Evolutionary conservation across 1,284 basidiomycete genomes (phyloP).

Genomic region (Sphagnurus paluster): DNA sequence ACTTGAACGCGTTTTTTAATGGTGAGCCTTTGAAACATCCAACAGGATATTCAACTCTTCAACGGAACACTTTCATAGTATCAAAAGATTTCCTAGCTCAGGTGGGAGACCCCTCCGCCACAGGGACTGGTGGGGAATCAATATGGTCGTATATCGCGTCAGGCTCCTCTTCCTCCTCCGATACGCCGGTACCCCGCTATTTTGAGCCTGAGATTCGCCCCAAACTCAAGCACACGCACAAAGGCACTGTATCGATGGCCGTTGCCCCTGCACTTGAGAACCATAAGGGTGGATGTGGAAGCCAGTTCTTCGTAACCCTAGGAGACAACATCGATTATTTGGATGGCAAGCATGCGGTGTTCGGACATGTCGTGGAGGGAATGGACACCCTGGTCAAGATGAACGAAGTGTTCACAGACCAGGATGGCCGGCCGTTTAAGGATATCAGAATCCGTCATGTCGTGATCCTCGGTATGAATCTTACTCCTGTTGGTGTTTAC

Average conservation of each 20-base stretch:
- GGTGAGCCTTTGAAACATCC: constrained; percentile 49
- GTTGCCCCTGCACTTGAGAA: constrained; percentile 75
- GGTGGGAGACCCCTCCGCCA: constrained; percentile 92
- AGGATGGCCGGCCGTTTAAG: constrained; percentile 87
- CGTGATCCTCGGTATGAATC: constrained; percentile 78
- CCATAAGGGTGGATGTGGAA: constrained; percentile 80
- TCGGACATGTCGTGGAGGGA: constrained; percentile 95
- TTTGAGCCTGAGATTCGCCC: constrained; percentile 83
- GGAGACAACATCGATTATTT: constrained; percentile 91
- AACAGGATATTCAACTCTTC: not conserved
- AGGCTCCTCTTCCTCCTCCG: constrained; percentile 30
- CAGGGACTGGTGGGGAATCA: constrained; percentile 90
- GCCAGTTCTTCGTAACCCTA: constrained; percentile 96
- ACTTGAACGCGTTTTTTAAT: constrained; percentile 96
- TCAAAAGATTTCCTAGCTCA: constrained; percentile 97
- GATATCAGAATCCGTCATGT: constrained; percentile 94
- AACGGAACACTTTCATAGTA: constrained; percentile 41
- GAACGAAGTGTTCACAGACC: constrained; percentile 89
- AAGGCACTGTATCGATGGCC: constrained; percentile 95
- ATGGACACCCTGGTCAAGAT: constrained; percentile 90
- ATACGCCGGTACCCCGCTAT: constrained; percentile 60
- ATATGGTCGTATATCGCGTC: constrained; percentile 74
- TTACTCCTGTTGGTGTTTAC: not conserved
- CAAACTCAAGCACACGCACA: constrained; percentile 81
- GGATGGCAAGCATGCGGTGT: constrained; percentile 94